Evolutionary conservation across 1,284 basidiomycete genomes (phyloP), one percentile per base, ranked within the genome.

Genomic region (Heliocybe sulcata): DNA sequence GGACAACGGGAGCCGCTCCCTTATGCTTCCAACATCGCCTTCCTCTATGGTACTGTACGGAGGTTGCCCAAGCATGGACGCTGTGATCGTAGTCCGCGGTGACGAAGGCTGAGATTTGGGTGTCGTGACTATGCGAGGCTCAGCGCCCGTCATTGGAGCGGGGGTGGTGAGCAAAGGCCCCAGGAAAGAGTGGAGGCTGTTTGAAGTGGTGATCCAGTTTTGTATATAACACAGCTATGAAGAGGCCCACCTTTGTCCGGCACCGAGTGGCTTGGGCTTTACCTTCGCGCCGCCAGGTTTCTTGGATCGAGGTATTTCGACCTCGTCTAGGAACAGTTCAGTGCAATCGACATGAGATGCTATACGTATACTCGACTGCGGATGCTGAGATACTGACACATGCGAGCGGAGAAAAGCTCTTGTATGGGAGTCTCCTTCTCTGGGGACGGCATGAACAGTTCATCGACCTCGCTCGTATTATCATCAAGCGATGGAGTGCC

Each of bases 381-480:
- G n/a, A n/a, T n/a, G 12, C 29, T 31, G 29, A 31, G 6, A 4
- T 8, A 45, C 48, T n/a, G n/a, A 50, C 48, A 6, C 20, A 50
- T 25, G 20, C 48, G 26, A 20, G 29, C 35, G 25, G 19, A 26
- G 45, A 22, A 22, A 16, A 29, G 38, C 11, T 12, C 16, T 50
- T 16, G 22, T 12, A 9, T 50, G 12, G n/a, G 25, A 10, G 22
- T 22, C 25, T 16, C 27, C 1, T 49, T 47, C 22, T 56, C 52
- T 20, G 48, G 54, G 1, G 53, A 55, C 20, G 42, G 53, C 12
- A 31, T 38, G 25, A 59, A 54, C 10, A 54, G 52, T 22, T 51
- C 52, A 31, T 55, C 51, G 9, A 31, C 45, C 22, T 52, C 35
- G 47, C 38, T 55, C 26, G 45, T 2, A 35, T 45, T 31, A 16